A percentile compares a stretch with the other conserved stretches of the same genome.
Evolutionary conservation across 768 basidiomycete species (phyloP).

Genomic region (Lentinula detonsa): DNA sequence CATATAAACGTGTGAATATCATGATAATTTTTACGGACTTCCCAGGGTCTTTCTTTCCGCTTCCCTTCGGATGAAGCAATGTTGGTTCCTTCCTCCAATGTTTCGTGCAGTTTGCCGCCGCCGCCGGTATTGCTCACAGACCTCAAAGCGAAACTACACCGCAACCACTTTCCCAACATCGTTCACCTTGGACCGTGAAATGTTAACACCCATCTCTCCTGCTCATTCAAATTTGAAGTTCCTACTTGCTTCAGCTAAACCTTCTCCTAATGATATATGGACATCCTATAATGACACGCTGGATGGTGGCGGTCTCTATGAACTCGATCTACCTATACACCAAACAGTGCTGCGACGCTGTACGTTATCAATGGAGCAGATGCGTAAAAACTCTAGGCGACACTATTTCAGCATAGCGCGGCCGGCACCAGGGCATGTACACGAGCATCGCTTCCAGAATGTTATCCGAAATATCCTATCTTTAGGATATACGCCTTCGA

Average conservation of each 20-base stretch:
- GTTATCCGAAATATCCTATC: constrained; percentile 68
- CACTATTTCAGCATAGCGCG: constrained; percentile 31
- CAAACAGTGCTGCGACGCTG: constrained; percentile 66
- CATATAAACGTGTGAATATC: neutral
- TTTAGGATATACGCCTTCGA: constrained; percentile 36
- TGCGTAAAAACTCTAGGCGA: constrained; percentile 39
- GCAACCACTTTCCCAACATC: neutral
- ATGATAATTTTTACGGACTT: neutral
- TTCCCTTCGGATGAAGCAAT: neutral
- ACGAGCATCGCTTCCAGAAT: constrained; percentile 62
- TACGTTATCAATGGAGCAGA: constrained; percentile 37
- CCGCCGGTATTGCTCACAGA: neutral
- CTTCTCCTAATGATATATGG: constrained; percentile 55
- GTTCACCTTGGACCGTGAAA: neutral
- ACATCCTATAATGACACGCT: constrained; percentile 54
- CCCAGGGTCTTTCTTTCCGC: too few species aligned
- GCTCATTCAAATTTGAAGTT: neutral
- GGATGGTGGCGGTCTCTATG: constrained; percentile 36
- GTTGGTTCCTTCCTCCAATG: constrained; percentile 3
- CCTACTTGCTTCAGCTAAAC: neutral
- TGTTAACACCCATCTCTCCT: neutral
- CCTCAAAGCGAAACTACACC: neutral
- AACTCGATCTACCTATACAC: constrained; percentile 60
- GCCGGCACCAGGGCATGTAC: constrained; percentile 38
- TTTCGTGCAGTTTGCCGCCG: neutral